Conservation (phyloP, 805 yeast species). For the Kregervanrija fluxuum region DNA sequence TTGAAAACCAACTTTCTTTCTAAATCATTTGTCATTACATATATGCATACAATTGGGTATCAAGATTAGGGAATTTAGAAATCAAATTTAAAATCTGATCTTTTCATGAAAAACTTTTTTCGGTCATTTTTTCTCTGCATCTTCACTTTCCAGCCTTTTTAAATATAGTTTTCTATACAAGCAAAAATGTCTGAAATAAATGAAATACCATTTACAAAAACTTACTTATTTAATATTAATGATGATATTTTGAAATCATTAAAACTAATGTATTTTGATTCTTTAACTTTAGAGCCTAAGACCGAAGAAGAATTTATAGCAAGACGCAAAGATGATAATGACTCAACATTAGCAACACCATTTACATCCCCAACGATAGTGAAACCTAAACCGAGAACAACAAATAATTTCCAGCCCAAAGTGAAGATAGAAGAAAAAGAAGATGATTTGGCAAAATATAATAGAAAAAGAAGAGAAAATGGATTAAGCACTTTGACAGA, state of each 20-base stretch:
- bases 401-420: slow-evolving; percentile 1
- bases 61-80: no score
- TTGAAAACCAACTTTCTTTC: slow-evolving; percentile 26
- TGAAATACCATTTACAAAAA: slow-evolving; percentile 23
- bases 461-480: slow-evolving; percentile 45
- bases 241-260: slow-evolving; percentile 36
- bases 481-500: slow-evolving; percentile 43
- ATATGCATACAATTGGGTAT: no score
- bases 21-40: neutral
- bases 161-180: no score
- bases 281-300: slow-evolving; percentile 31
- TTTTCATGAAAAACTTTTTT: no score
- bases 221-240: slow-evolving; percentile 44
- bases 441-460: slow-evolving; percentile 28
- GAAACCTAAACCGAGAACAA: slow-evolving; percentile 10
- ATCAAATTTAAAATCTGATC: no score
- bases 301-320: slow-evolving; percentile 14
- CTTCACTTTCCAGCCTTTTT: no score
- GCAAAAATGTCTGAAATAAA: slow-evolving; percentile 1
- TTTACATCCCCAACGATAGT: neutral
- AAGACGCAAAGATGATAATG: slow-evolving; percentile 11
- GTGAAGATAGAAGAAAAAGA: neutral
- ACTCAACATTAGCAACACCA: neutral
- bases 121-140: no score
- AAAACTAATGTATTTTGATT: slow-evolving; percentile 49